phyloP scores from a whole-genome alignment of 2,329 filamentous ascomycete species.

The Penicillium capsulatum region DNA sequence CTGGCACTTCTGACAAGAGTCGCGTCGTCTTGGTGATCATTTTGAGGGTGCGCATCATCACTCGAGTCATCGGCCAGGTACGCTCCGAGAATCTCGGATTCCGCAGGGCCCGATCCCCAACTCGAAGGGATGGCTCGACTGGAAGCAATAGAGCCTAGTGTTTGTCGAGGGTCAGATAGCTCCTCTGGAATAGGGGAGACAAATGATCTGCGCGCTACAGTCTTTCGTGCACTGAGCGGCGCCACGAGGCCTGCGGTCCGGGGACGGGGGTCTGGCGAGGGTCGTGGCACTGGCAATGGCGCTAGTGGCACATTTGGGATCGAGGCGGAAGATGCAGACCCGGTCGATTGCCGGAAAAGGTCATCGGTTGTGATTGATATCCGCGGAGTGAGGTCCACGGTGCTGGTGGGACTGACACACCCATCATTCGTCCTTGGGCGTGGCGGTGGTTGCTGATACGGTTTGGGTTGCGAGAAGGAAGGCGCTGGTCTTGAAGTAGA shows the following conservation, averaged over 20 bases:
- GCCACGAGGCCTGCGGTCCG: slow-evolving; percentile 30
- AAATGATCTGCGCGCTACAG: slow-evolving; percentile 60
- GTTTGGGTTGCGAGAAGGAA: slow-evolving; percentile 29
- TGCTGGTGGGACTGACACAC: slow-evolving; percentile 21
- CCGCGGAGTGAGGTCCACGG: slow-evolving; percentile 21
- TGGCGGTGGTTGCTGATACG: slow-evolving; percentile 14
- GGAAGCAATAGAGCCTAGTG: slow-evolving; percentile 59
- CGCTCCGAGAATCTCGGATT: slow-evolving; percentile 45
- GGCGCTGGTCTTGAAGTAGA: slow-evolving; percentile 20
- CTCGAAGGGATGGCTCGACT: slow-evolving; percentile 67
- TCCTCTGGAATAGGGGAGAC: slow-evolving; percentile 76
- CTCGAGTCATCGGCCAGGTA: slow-evolving; percentile 32
- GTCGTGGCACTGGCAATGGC: slow-evolving; percentile 19
- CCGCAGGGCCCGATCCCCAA: slow-evolving; percentile 54
- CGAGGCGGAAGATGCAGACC: slow-evolving; percentile 26
- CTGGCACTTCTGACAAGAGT: slow-evolving; percentile 41
- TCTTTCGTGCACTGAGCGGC: slow-evolving; percentile 29
- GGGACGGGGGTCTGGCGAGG: slow-evolving; percentile 23
- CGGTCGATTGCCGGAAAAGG: slow-evolving; percentile 25
- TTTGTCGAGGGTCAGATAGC: slow-evolving; percentile 50
- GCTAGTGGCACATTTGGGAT: slow-evolving; percentile 29
- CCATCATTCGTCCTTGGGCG: slow-evolving; percentile 18
- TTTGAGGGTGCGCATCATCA: slow-evolving; percentile 15
- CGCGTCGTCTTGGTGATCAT: slow-evolving; percentile 20
- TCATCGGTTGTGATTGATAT: slow-evolving; percentile 30